Evolutionary conservation across 75 land plant species (phyloP).

Genomic region (Pinus albicaulis): DNA sequence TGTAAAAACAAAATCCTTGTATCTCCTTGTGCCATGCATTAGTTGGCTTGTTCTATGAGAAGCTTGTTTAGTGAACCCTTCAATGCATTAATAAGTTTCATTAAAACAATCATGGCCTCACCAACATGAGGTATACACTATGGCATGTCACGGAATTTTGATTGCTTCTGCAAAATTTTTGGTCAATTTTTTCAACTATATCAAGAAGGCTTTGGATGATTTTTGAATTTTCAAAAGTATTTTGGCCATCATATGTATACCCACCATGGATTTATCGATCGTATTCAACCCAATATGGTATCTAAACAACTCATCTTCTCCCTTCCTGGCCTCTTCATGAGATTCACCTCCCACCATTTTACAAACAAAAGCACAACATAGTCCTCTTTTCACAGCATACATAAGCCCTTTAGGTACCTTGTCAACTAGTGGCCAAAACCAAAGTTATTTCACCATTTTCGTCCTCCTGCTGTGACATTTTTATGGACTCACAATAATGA

Average conservation of each 20-base stretch:
- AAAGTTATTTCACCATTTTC: slow-evolving; percentile 41
- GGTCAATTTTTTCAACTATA: slow-evolving; percentile 33
- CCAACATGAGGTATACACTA: slow-evolving; percentile 11
- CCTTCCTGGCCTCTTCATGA: slow-evolving; percentile 26
- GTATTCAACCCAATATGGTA: slow-evolving; percentile 33
- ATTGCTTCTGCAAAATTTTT: slow-evolving; percentile 15
- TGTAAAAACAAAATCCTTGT: too few relatives aligned
- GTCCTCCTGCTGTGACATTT: slow-evolving; percentile 59
- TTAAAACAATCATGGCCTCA: slow-evolving; percentile 32
- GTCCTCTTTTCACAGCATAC: slow-evolving; percentile 56
- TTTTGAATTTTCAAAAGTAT: slow-evolving; percentile 40
- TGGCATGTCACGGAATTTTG: slow-evolving; percentile 31
- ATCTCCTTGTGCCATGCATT: too few relatives aligned
- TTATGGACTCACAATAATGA: slow-evolving; percentile 50
- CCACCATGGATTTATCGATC: slow-evolving; percentile 39
- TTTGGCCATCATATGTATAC: slow-evolving; percentile 43
- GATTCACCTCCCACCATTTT: slow-evolving; percentile 50
- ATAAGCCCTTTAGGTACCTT: slow-evolving; percentile 43
- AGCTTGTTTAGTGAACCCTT: slow-evolving; percentile 10
- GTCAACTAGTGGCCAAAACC: slow-evolving; percentile 42
- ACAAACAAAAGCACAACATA: slow-evolving; percentile 60
- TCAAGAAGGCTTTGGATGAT: slow-evolving; percentile 31
- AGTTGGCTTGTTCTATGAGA: slow-evolving; percentile 20
- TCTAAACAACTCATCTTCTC: slow-evolving; percentile 38
- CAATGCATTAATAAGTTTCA: slow-evolving; percentile 1